Evolutionary conservation across 768 basidiomycete genomes (phyloP), one percentile per base, ranked within the genome.

Genomic region (Leccinellum rugosiceps): DNA sequence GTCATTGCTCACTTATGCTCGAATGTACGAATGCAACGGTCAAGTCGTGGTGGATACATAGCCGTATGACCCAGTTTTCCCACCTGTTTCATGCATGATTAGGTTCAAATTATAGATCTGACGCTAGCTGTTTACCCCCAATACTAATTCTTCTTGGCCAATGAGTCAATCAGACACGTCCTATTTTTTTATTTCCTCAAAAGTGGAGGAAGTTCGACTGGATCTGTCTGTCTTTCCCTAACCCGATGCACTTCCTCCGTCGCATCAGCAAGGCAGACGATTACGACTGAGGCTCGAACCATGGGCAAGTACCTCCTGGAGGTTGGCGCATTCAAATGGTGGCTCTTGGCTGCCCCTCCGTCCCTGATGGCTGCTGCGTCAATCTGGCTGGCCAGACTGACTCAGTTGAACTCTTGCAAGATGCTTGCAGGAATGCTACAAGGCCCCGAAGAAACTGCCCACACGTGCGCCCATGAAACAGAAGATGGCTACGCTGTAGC

Each of bases 131-230:
- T 57, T 63, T 56, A 47, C 46, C 60, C 38, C 48, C 55, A 28
- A 53, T 57, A 19, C 43, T 43, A 53, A 53, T 48, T 44, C 2
- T 49, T 15, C 6, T 43, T 51, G 49, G 25, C 44, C 31, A 15
- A 47, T 32, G 23, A 38, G 17, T 38, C 38, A 38, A 38, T n/a
- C 17, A 17, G 17, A 38, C 35, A 38, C 3, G 9, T 38, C 8
- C n/a, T n/a, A n/a, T n/a, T n/a, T 98, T 64, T 90, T 96, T 74
- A 78, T 97, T 62, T 84, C 95, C 0, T 83, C 92, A 35, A 98
- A 98, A 72, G 92, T 88, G 60, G 95, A 98, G 72, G 94, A 97
- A 72, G 93, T 93, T 97, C 53, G 85, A 90, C 28, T 98, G 90
- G 84, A 87, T n/a, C n/a, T n/a, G 95, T 69, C 67, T 97, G 59